Evolutionary conservation across 1,284 basidiomycete species (phyloP).

Genomic region (Apiotrichum porosum): DNA sequence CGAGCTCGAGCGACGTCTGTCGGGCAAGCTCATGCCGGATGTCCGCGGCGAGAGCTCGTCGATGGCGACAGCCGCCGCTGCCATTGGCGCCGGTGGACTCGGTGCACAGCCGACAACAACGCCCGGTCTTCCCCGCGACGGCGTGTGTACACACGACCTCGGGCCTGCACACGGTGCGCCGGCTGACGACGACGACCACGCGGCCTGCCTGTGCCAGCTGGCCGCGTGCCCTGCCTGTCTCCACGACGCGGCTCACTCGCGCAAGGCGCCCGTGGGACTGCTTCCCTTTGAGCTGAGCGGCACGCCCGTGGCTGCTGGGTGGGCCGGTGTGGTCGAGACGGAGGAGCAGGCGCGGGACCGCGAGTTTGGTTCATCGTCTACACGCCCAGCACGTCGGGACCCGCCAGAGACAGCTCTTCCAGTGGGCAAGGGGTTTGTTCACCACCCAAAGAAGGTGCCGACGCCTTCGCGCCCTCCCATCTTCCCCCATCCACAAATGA

Average conservation of each 20-base stretch:
- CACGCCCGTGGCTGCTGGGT: constrained; percentile 24
- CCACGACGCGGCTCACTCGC: constrained; percentile 20
- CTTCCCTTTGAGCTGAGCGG: constrained; percentile 31
- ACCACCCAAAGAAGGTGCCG: constrained; percentile 23
- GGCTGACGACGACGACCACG: constrained; percentile 33
- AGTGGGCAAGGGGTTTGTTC: constrained; percentile 36
- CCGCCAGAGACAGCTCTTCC: constrained; percentile 18
- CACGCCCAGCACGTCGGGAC: neutral
- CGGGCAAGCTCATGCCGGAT: constrained; percentile 18
- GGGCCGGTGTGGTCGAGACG: constrained; percentile 35
- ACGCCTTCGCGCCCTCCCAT: constrained; percentile 18
- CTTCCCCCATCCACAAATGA: constrained; percentile 49
- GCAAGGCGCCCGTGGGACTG: constrained; percentile 33
- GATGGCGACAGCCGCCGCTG: constrained; percentile 12
- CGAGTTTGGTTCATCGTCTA: constrained; percentile 7
- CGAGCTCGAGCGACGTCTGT: constrained; percentile 42
- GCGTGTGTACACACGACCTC: constrained; percentile 18
- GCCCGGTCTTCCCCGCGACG: constrained; percentile 14
- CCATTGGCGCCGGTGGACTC: constrained; percentile 18
- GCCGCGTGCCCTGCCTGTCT: constrained; percentile 38
- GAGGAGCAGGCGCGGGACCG: constrained; percentile 23
- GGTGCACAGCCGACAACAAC: constrained; percentile 13
- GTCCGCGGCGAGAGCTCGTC: constrained; percentile 14
- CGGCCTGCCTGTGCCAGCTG: constrained; percentile 40
- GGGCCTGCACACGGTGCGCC: constrained; percentile 18